Base-by-base conservation (phyloP, 1,284 basidiomycete species). In the Tilletia caries region DNA sequence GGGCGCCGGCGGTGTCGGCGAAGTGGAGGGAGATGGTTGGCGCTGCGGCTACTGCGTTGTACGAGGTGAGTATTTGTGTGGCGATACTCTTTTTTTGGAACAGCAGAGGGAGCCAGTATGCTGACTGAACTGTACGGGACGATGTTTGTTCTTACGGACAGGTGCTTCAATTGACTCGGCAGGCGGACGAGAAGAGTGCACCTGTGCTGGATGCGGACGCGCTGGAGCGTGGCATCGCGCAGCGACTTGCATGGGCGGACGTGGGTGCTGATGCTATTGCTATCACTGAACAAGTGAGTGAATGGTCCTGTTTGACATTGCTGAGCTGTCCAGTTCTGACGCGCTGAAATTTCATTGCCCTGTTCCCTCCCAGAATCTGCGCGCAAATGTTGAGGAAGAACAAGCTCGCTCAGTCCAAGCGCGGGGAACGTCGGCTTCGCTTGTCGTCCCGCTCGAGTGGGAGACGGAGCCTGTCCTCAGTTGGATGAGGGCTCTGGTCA, bases 11-110 rank as follows among this genome's bases (percentile, higher is more conserved):
- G 10, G 20, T 62, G 27, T 13, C 32, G 12, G 33, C 32, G 29
- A 62, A 37, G 58, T 62, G 58, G 58, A 33, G 33, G 58, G 58
- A 62, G 18, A 62, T 62, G 58, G 32, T 62, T 18, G 27, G 29
- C 18, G 58, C 32, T 27, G 58, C 58, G 58, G 58, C 15, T 27
- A 62, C 29, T 8, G 32, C 58, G 18, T 37, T 62, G 58, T 62
- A 32, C n/a, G 58, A 62, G 58, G 58, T 62, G 58, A 33, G 58
- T 62, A 2, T 10, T 13, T 34, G 29, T 20, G 5, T 13, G n/a
- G 4, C 23, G 15, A 8, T 25, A 23, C 12, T 10, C 18, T 37
- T 20, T 34, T 20, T 5, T 25, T 3, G 29, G 8, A 6, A 27
- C 52, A 6, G n/a, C 27, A 27, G 52, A 58, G n/a, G n/a, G n/a